Conservation (phyloP, 2,329 filamentous ascomycete genomes). For the Neonectria magnoliae region DNA sequence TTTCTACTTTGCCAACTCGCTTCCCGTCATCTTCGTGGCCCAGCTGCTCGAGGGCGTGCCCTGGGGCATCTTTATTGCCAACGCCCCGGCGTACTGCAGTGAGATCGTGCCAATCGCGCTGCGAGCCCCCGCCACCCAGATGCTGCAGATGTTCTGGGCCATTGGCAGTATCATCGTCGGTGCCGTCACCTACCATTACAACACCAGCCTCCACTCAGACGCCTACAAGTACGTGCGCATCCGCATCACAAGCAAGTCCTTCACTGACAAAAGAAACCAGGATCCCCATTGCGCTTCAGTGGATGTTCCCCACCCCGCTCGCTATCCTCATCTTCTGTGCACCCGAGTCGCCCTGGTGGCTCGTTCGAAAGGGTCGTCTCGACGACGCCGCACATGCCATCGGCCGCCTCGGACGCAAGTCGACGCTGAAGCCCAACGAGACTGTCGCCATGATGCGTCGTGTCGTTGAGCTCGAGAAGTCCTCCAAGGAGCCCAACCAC, state of each 20-base stretch:
- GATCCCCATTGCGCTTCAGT: conserved; percentile 65
- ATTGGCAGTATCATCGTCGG: conserved; percentile 69
- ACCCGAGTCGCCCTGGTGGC: conserved; percentile 65
- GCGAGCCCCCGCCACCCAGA: conserved; percentile 66
- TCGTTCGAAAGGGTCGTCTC: conserved; percentile 58
- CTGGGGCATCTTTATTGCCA: conserved; percentile 73
- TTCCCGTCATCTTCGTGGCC: conserved; percentile 56
- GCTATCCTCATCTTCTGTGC: conserved; percentile 61
- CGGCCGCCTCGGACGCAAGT: conserved; percentile 54
- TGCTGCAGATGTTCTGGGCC: conserved; percentile 72
- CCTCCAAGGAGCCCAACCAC: conserved; percentile 54
- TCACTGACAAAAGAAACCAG: conserved; percentile 45
- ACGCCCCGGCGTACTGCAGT: conserved; percentile 68
- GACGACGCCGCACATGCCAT: conserved; percentile 56
- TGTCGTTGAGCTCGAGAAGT: conserved; percentile 62
- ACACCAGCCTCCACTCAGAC: conserved; percentile 33
- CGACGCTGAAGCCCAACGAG: conserved; percentile 41
- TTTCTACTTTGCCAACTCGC: conserved; percentile 63
- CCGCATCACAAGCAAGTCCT: conserved; percentile 37
- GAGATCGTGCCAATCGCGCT: conserved; percentile 69
- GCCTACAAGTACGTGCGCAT: conserved; percentile 33
- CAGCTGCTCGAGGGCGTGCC: conserved; percentile 68
- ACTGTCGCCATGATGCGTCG: conserved; percentile 67
- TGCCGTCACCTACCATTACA: conserved; percentile 63
- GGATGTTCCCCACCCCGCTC: conserved; percentile 67